These are phyloP conservation scores for Apiospora hydei DNA, from an alignment of 2,329 filamentous ascomycete species.

Conservation along the genomic window DNA sequence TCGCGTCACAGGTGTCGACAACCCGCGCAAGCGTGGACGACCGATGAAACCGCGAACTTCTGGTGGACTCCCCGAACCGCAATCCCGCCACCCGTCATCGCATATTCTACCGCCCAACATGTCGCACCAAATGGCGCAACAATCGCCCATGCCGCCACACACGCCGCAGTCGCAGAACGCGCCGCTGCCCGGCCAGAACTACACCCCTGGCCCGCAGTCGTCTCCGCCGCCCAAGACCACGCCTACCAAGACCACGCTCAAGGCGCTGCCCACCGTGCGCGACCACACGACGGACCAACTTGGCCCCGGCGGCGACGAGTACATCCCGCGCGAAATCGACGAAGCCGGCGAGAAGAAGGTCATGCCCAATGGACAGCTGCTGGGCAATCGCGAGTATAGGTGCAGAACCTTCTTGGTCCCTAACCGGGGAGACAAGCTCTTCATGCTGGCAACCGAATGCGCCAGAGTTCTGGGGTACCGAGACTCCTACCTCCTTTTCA, in stretches of 20 bases:
- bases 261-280: conserved; percentile 92
- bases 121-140: conserved; percentile 41
- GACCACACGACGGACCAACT: conserved; percentile 98
- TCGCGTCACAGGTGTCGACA: conserved; percentile 53
- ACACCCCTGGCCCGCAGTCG: conserved; percentile 54
- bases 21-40: conserved; percentile 66
- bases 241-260: conserved; percentile 83
- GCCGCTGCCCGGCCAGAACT: conserved; percentile 52
- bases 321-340: conserved; percentile 91
- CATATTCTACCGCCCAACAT: conserved; percentile 57
- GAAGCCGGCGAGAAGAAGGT: conserved; percentile 96
- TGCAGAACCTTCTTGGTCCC: conserved; percentile 94
- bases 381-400: conserved; percentile 85
- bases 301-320: conserved; percentile 88
- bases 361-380: conserved; percentile 78
- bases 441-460: conserved; percentile 98
- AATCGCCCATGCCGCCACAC: conserved; percentile 54
- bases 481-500: conserved; percentile 98
- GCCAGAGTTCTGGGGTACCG: conserved; percentile 92
- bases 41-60: conserved; percentile 66
- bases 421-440: conserved; percentile 89
- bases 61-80: conserved; percentile 62
- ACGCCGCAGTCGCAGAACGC: conserved; percentile 61
- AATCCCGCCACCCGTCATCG: conserved; percentile 38
- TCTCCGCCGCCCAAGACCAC: conserved; percentile 78